Evolutionary conservation across 495 filamentous ascomycete genomes (phyloP).

Genomic region (Beverwykella pulmonaria): DNA sequence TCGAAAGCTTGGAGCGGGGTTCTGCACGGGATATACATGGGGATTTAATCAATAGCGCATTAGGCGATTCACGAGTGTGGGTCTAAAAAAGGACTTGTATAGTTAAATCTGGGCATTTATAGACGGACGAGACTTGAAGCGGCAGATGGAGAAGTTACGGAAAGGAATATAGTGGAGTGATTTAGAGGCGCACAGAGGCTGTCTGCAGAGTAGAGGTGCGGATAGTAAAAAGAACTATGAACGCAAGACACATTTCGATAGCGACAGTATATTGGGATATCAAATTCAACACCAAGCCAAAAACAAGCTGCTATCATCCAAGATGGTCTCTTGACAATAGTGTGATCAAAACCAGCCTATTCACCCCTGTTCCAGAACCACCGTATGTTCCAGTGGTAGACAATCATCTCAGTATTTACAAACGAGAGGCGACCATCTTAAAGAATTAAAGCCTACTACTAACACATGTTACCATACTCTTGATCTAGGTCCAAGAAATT

Average conservation of each 20-base stretch:
- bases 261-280: neutral
- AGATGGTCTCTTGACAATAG: neutral
- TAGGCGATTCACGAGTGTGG: neutral
- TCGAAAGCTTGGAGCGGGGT: neutral
- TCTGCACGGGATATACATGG: neutral
- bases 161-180: neutral
- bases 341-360: neutral
- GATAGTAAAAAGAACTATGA: neutral
- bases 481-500: neutral
- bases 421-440: neutral
- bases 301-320: neutral
- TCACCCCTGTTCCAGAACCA: neutral
- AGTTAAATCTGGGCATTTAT: neutral
- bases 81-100: neutral
- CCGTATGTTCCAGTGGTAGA: neutral
- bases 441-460: neutral
- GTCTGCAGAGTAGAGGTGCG: too few species aligned
- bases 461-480: neutral
- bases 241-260: neutral
- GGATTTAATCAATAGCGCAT: neutral
- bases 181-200: too few species aligned
- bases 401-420: neutral
- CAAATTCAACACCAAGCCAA: conserved; percentile 1
- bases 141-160: neutral
- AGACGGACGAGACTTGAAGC: neutral